Percentiles rank a stretch among this genome's conserved stretches.
phyloP scores from a whole-genome alignment of 2,329 filamentous ascomycete species.

The Fusarium tanahbumbuense region DNA sequence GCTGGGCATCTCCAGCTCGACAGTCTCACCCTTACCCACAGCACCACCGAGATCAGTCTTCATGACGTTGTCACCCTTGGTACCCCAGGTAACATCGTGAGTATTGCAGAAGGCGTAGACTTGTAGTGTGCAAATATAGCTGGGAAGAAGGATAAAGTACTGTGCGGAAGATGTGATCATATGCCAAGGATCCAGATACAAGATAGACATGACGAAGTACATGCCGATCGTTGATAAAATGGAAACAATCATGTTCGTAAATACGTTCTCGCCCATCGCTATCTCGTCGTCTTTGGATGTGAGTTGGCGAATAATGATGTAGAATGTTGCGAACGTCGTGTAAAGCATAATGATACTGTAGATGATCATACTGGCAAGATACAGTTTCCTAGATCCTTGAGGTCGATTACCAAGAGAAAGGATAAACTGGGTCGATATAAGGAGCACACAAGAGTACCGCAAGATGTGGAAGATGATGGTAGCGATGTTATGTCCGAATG shows the following conservation, averaged over 20 bases:
- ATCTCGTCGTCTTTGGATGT: slow-evolving; percentile 60
- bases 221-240: slow-evolving; percentile 89
- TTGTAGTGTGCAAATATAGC: slow-evolving; percentile 96
- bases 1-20: slow-evolving; percentile 96
- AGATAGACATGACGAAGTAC: slow-evolving; percentile 95
- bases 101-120: slow-evolving; percentile 87
- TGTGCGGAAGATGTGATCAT: slow-evolving; percentile 93
- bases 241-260: slow-evolving; percentile 94
- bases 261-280: slow-evolving; percentile 83
- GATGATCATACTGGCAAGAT: slow-evolving; percentile 87
- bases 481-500: slow-evolving; percentile 89
- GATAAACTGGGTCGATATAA: slow-evolving; percentile 96
- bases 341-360: slow-evolving; percentile 96
- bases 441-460: slow-evolving; percentile 84
- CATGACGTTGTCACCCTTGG: slow-evolving; percentile 96
- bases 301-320: slow-evolving; percentile 88
- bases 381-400: slow-evolving; percentile 92
- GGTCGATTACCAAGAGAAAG: slow-evolving; percentile 95
- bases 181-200: slow-evolving; percentile 99
- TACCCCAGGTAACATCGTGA: slow-evolving; percentile 57
- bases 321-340: slow-evolving; percentile 88
- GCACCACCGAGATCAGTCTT: slow-evolving; percentile 93
- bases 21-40: slow-evolving; percentile 79
- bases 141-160: slow-evolving; percentile 92
- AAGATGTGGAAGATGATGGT: slow-evolving; percentile 87